Percentiles rank a stretch among this genome's conserved stretches.
Conservation (phyloP, 305 asterid species). For the Plantago coronopus region DNA sequence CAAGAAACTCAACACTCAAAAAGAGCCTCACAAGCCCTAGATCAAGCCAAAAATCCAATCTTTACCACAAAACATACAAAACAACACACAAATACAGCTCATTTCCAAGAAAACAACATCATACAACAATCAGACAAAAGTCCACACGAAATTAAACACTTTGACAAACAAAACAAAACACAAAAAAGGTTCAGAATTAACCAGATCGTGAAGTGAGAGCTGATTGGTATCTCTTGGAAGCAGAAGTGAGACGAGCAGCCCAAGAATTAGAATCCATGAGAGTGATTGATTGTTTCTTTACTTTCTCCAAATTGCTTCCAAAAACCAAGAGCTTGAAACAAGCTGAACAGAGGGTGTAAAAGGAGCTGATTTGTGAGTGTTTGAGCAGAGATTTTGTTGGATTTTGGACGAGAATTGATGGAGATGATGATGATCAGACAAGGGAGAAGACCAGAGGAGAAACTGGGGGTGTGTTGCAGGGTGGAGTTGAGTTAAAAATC, state of each 20-base stretch:
- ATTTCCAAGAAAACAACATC: constrained; percentile 5
- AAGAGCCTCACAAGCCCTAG: constrained; percentile 26
- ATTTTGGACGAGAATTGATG: not conserved
- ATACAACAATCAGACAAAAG: constrained; percentile 17
- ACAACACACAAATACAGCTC: not conserved
- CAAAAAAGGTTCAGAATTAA: constrained; percentile 19
- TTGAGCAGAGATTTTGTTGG: not conserved
- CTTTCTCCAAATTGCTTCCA: constrained; percentile 13
- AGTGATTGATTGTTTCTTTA: constrained; percentile 14
- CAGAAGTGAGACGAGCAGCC: constrained; percentile 80
- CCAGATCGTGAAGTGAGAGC: constrained; percentile 91
- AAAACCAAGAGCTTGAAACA: constrained; percentile 33
- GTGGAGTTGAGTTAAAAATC: constrained; percentile 2
- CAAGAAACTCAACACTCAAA: not conserved
- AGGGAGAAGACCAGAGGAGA: constrained; percentile 6
- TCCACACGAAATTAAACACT: not conserved
- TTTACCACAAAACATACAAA: constrained; percentile 11
- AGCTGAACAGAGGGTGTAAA: constrained; percentile 22
- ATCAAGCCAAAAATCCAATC: not conserved
- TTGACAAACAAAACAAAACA: not conserved
- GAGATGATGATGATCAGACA: constrained; percentile 9
- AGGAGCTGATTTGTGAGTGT: constrained; percentile 12
- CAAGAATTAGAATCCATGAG: constrained; percentile 88
- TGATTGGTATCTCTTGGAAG: constrained; percentile 74
- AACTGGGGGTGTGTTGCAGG: not conserved